Base-by-base conservation (phyloP, 805 yeast genomes). In the Ogataea philodendri region DNA sequence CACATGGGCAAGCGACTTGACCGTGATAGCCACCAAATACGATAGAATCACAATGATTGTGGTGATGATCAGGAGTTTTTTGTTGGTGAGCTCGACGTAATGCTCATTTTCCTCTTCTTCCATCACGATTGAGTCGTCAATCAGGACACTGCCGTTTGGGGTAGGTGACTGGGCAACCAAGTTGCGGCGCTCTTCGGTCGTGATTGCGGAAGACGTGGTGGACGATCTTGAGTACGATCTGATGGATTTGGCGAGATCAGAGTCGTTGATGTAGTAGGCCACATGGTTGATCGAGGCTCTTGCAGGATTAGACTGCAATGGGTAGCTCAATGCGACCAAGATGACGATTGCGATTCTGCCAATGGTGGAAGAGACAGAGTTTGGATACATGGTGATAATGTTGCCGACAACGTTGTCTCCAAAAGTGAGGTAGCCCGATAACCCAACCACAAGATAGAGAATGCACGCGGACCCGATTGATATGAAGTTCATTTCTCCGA, bases 221-320 rank as follows among this genome's bases (percentile, higher is more conserved):
- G 50, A 46, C 7, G 53, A 46, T 22, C 48, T 32, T 7, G 54
- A 46, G 7, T 49, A 13, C 1, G 50, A 45, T 38, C 54, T 38
- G 9, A 52, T 45, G 9, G 55, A 52, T 29, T 41, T 47, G 2
- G 51, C 54, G 8, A 48, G 28, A 23, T 43, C 42, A 15, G 49
- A 41, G 31, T 42, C 56, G 15, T 54, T 57, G 38, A 72, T 49
- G 62, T 72, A 81, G 51, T 70, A 76, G 20, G 78, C 57, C 25
- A 88, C 78, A 56, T 86, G 86, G 51, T 83, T 79, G 24, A 83
- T 69, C 0, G 95, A 85, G 2, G 84, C 81, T 48, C 96, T 70
- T 19, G 94, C 85, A 0, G 97, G 97, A 51, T 88, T 95, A 51
- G 88, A 75, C 71, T 87, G 95, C 45, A 89, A 63, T 5, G 97